A percentile compares a stretch with the other conserved stretches of the same genome.
Evolutionary conservation across 2,329 filamentous ascomycete genomes (phyloP).

Genomic region (Aspergillus pseudotamarii): DNA sequence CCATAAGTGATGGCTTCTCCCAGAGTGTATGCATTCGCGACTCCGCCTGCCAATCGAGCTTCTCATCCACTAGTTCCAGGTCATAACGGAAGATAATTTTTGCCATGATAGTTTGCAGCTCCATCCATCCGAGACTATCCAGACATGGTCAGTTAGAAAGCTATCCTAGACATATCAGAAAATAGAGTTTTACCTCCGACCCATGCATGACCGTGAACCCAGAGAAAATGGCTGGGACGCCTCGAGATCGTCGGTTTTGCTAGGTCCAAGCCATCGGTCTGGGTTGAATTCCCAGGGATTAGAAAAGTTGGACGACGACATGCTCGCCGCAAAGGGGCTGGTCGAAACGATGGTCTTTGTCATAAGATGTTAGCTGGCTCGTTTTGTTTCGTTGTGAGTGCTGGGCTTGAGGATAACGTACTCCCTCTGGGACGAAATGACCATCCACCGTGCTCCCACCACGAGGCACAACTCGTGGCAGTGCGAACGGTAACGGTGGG

Average conservation of each 20-base stretch:
- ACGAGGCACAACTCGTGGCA: no score
- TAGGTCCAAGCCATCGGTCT: neutral
- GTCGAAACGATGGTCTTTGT: neutral
- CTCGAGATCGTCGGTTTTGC: neutral
- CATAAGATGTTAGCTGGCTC: no score
- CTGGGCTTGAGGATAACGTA: no score
- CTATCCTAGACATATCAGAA: neutral
- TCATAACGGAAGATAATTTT: conserved; percentile 29
- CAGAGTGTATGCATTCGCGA: conserved; percentile 7
- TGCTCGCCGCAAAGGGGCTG: neutral
- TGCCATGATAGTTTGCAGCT: conserved; percentile 24
- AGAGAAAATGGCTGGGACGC: neutral
- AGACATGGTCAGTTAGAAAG: neutral
- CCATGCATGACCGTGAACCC: neutral
- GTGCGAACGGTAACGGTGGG: no score
- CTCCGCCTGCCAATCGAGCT: conserved; percentile 16
- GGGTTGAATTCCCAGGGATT: neutral
- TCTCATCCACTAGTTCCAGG: conserved; percentile 20
- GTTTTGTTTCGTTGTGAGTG: no score
- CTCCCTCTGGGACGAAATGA: no score
- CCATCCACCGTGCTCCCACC: no score
- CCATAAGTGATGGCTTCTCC: neutral
- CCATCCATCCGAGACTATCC: conserved; percentile 20
- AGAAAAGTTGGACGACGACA: neutral
- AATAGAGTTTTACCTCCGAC: neutral